Evolutionary conservation across 352 stramenopile species (phyloP).

Genomic region (Pythium utonaiense): DNA sequence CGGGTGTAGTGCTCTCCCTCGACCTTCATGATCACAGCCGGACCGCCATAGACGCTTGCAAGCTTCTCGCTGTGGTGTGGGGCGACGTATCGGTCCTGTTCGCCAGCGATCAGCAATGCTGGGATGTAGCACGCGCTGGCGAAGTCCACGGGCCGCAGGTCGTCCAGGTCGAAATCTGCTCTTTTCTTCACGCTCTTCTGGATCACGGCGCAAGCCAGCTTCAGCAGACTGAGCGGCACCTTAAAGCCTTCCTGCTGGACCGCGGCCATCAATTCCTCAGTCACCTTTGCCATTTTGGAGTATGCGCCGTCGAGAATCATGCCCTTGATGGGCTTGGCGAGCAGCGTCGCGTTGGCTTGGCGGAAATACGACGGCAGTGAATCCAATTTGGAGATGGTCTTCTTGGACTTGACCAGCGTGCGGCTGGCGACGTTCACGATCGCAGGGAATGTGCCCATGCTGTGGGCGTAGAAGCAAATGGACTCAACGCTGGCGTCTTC

Average conservation of each 20-base stretch:
- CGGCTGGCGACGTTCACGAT: constrained; percentile 73
- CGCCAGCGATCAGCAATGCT: constrained; percentile 64
- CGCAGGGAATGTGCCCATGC: constrained; percentile 78
- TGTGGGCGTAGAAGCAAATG: constrained; percentile 77
- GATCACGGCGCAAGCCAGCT: constrained; percentile 59
- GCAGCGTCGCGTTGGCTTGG: constrained; percentile 29
- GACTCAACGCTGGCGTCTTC: constrained; percentile 41
- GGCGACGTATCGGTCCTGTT: constrained; percentile 63
- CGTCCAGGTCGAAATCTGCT: constrained; percentile 64
- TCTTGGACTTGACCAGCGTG: constrained; percentile 41
- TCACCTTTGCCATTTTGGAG: constrained; percentile 63
- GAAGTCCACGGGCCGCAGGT: constrained; percentile 69
- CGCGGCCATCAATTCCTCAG: constrained; percentile 51
- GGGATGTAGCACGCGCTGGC: constrained; percentile 65
- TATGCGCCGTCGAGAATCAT: constrained; percentile 77
- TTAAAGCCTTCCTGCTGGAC: constrained; percentile 74
- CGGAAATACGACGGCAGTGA: constrained; percentile 52
- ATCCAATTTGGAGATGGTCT: constrained; percentile 50
- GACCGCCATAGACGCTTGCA: constrained; percentile 52
- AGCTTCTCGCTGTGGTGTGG: constrained; percentile 68
- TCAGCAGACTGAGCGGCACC: constrained; percentile 66
- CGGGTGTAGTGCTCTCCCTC: constrained; percentile 64
- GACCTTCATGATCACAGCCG: constrained; percentile 44
- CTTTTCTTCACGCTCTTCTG: constrained; percentile 77
- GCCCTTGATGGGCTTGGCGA: constrained; percentile 62